Evolutionary conservation across 805 yeast genomes (phyloP).

Genomic region (Yarrowia osloensis): DNA sequence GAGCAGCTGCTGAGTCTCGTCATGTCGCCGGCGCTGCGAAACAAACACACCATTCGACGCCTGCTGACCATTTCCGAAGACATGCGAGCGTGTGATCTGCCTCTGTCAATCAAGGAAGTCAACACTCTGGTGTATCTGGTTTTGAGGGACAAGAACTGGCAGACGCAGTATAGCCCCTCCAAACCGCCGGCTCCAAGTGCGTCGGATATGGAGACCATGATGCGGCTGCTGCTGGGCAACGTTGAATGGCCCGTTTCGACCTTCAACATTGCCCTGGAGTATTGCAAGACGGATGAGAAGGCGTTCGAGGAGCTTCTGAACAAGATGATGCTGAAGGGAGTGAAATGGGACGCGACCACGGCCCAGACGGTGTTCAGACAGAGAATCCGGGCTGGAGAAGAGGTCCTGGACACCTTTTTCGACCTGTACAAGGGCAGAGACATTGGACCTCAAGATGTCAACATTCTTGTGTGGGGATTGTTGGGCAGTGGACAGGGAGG

Average conservation of each 20-base stretch:
- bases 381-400: not conserved
- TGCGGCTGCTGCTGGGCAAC: not conserved
- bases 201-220: not conserved
- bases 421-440: not conserved
- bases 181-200: not conserved
- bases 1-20: slow-evolving; percentile 1
- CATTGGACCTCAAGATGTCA: not conserved
- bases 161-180: not conserved
- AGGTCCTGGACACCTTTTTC: not conserved
- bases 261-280: slow-evolving; percentile 8
- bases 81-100: not conserved
- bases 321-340: not conserved
- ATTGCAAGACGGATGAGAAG: not conserved
- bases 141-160: not conserved
- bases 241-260: slow-evolving; percentile 18
- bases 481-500: not conserved
- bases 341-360: not conserved
- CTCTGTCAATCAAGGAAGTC: slow-evolving; percentile 9
- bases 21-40: slow-evolving; percentile 7
- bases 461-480: slow-evolving; percentile 16
- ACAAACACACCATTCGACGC: slow-evolving; percentile 1
- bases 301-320: not conserved
- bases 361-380: not conserved
- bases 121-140: slow-evolving; percentile 18
- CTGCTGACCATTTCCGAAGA: not conserved